A percentile compares a stretch with the other conserved stretches of the same genome.
phyloP scores from a whole-genome alignment of 805 yeast species.

The Candida stauntonica region DNA sequence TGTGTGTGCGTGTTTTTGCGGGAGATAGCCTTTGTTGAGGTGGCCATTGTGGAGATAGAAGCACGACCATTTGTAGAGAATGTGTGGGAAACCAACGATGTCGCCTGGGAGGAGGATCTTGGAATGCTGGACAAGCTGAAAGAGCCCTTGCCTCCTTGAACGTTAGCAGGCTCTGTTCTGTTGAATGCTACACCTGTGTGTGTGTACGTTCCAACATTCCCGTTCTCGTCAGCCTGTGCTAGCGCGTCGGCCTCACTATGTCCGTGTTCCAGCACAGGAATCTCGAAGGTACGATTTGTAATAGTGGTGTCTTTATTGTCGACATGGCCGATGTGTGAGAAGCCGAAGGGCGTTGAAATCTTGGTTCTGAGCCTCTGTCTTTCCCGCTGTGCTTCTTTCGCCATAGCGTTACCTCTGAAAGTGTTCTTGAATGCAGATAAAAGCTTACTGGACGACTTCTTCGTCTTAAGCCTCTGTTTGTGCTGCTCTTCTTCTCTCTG shows the following conservation, averaged over 20 bases:
- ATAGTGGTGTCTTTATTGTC: slow-evolving; percentile 26
- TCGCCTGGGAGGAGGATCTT: slow-evolving; percentile 20
- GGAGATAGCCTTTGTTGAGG: slow-evolving; percentile 10
- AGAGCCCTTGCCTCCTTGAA: neutral
- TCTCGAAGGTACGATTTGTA: slow-evolving; percentile 14
- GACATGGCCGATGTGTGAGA: slow-evolving; percentile 38
- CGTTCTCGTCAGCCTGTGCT: neutral
- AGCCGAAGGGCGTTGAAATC: slow-evolving; percentile 37
- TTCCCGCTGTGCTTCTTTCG: slow-evolving; percentile 4
- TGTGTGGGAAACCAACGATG: slow-evolving; percentile 17
- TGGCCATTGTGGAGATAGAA: slow-evolving; percentile 25
- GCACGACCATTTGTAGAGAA: slow-evolving; percentile 13
- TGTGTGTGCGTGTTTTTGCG: slow-evolving; percentile 14
- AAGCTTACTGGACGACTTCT: slow-evolving; percentile 22
- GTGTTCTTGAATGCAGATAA: slow-evolving; percentile 30
- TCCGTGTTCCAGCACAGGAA: slow-evolving; percentile 4
- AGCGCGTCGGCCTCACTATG: neutral
- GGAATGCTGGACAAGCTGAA: slow-evolving; percentile 7
- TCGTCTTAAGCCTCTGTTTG: slow-evolving; percentile 4
- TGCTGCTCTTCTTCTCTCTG: slow-evolving; percentile 10
- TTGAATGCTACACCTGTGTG: slow-evolving; percentile 21
- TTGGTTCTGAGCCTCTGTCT: slow-evolving; percentile 15
- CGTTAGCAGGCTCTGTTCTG: slow-evolving; percentile 14
- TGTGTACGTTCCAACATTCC: neutral
- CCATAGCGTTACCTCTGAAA: slow-evolving; percentile 18